Conservation (phyloP, 140 eudicot species). For the Erigeron philadelphicus region DNA sequence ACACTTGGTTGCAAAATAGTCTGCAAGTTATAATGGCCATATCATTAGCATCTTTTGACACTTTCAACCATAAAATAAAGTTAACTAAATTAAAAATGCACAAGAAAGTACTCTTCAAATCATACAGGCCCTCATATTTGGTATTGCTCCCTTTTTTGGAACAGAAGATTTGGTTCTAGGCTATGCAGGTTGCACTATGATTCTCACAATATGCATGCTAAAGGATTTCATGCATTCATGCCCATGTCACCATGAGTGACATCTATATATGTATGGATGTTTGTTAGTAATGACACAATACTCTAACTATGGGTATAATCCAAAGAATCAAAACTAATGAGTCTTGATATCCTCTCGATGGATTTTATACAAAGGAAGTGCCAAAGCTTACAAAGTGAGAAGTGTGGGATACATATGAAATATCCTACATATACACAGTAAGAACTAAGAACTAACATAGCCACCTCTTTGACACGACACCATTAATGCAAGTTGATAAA, state of each 20-base stretch:
- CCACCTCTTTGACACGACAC: too few species aligned
- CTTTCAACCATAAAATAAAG: not conserved
- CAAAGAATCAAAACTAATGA: not conserved
- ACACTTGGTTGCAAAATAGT: constrained; percentile 90
- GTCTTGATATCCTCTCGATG: not conserved
- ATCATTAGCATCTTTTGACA: constrained; percentile 2
- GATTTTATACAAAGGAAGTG: too few species aligned
- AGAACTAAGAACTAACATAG: too few species aligned
- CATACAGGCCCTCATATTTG: not conserved
- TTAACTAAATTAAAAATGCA: not conserved
- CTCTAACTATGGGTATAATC: too few species aligned
- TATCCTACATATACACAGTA: too few species aligned
- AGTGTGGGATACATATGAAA: too few species aligned
- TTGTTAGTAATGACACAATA: too few species aligned
- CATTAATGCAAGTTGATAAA: constrained; percentile 11
- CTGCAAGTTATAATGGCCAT: constrained; percentile 42
- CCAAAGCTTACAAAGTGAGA: too few species aligned
- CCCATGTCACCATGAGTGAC: not conserved
- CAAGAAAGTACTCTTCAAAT: not conserved
- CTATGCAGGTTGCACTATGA: not conserved
- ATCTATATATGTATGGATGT: not conserved
- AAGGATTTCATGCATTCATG: not conserved
- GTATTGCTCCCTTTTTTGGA: not conserved
- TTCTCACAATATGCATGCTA: not conserved
- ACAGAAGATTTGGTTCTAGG: not conserved